These are phyloP conservation scores for Begonia masoniana DNA, from an alignment of 306 rosid genomes.

Conservation along the genomic window DNA sequence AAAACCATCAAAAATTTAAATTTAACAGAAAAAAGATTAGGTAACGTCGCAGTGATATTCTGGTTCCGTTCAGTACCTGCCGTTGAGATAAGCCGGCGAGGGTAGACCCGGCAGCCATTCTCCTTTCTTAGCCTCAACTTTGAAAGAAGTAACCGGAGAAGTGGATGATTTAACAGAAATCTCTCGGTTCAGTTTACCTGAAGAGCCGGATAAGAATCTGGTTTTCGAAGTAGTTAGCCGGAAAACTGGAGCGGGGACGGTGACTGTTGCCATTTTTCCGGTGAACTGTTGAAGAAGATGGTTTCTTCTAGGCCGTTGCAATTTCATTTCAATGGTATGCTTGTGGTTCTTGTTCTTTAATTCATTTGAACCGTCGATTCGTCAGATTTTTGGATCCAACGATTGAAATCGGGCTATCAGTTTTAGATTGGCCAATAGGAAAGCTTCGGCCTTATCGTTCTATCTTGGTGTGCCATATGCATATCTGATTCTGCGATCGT, in stretches of 20 bases:
- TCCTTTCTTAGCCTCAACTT: conserved; percentile 84
- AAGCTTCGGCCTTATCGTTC: conserved; percentile 52
- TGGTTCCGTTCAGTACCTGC: conserved; percentile 33
- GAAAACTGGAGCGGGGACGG: conserved; percentile 77
- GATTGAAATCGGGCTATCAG: conserved; percentile 15
- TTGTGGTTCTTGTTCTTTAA: conserved; percentile 43
- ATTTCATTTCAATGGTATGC: conserved; percentile 15
- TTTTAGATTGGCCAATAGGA: conserved; percentile 23
- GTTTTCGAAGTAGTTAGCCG: conserved; percentile 52
- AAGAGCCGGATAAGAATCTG: conserved; percentile 60
- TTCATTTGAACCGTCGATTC: conserved; percentile 25
- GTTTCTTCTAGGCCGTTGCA: conserved; percentile 21
- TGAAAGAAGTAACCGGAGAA: conserved; percentile 39
- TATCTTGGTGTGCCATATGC: conserved; percentile 46
- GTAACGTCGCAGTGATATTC: no score
- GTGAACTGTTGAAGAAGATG: neutral
- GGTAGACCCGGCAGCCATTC: conserved; percentile 93
- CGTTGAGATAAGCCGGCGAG: conserved; percentile 68
- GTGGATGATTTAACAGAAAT: conserved; percentile 39
- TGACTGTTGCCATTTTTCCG: conserved; percentile 69
- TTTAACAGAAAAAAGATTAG: no score
- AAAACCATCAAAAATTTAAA: no score
- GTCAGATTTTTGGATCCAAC: conserved; percentile 33
- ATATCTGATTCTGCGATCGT: conserved; percentile 28
- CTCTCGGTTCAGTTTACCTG: conserved; percentile 51